These are phyloP conservation scores for Aspergillus japonicus DNA, from an alignment of 2,329 filamentous ascomycete species.

Conservation along the genomic window DNA sequence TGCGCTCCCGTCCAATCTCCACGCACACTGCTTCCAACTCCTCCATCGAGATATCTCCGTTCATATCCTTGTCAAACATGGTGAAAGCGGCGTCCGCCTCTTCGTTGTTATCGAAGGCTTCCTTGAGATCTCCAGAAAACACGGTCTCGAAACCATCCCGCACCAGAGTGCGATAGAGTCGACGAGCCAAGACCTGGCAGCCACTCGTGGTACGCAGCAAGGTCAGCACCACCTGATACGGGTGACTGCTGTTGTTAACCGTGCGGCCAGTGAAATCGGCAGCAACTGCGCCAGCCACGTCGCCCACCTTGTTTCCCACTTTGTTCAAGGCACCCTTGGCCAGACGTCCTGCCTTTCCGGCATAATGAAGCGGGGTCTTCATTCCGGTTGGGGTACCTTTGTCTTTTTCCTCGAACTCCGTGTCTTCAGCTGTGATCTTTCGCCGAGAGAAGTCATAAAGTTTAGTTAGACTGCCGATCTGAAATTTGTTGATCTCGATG, in stretches of 20 bases:
- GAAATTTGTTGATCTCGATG: slow-evolving; percentile 89
- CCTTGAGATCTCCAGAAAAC: slow-evolving; percentile 71
- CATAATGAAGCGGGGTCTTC: slow-evolving; percentile 70
- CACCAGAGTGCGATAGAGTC: slow-evolving; percentile 83
- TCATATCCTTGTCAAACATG: slow-evolving; percentile 96
- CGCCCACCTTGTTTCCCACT: slow-evolving; percentile 79
- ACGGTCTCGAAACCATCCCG: slow-evolving; percentile 74
- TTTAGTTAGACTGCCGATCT: slow-evolving; percentile 68
- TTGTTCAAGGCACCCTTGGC: slow-evolving; percentile 74
- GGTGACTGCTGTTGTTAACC: slow-evolving; percentile 69
- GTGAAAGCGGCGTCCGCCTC: slow-evolving; percentile 85
- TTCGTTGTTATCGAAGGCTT: slow-evolving; percentile 76
- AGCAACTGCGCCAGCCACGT: slow-evolving; percentile 80
- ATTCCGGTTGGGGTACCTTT: slow-evolving; percentile 52
- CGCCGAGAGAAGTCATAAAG: slow-evolving; percentile 64
- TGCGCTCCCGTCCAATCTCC: slow-evolving; percentile 90
- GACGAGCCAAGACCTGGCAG: slow-evolving; percentile 79
- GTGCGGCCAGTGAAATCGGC: slow-evolving; percentile 84
- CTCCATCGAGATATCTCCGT: slow-evolving; percentile 93
- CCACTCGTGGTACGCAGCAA: slow-evolving; percentile 70
- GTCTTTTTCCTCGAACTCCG: slow-evolving; percentile 66
- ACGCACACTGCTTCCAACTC: slow-evolving; percentile 91
- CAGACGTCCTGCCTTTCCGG: slow-evolving; percentile 69
- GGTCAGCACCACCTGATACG: slow-evolving; percentile 78
- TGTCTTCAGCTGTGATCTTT: slow-evolving; percentile 68